These are phyloP conservation scores for Eucalyptus pauciflora DNA, from an alignment of 345 rosid species.

Conservation along the genomic window DNA sequence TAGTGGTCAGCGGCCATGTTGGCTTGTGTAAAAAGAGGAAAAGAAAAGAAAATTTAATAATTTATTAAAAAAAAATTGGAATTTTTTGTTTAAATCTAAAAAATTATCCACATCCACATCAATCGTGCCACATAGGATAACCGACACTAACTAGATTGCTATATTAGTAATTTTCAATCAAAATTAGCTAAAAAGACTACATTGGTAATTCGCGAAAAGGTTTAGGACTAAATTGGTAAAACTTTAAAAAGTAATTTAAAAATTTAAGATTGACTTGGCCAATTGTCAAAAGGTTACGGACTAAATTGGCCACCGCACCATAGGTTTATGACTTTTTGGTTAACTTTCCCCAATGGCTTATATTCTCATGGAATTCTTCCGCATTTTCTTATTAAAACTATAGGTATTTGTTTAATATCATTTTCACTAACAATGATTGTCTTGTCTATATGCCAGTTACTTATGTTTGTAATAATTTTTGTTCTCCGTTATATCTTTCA, in stretches of 20 bases:
- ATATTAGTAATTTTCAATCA: rapidly evolving
- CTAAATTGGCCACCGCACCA: neutral
- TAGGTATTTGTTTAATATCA: neutral
- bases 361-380: neutral
- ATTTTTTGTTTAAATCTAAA: too few relatives aligned
- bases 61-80: too few relatives aligned
- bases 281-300: too few relatives aligned
- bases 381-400: neutral
- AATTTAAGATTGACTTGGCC: neutral
- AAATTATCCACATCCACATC: rapidly evolving
- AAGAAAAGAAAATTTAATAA: too few relatives aligned
- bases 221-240: too few relatives aligned
- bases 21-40: rapidly evolving
- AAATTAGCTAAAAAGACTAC: neutral
- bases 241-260: too few relatives aligned
- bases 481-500: neutral
- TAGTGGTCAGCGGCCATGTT: rapidly evolving
- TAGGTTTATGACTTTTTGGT: neutral
- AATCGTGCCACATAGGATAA: too few relatives aligned
- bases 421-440: neutral
- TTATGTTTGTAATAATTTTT: neutral
- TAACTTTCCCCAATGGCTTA: neutral
- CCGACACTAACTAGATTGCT: rapidly evolving
- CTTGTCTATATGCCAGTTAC: neutral
- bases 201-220: rapidly evolving